A percentile compares a stretch with the other conserved stretches of the same genome.
phyloP scores from a whole-genome alignment of 148 eudicot genomes.

The Vaccinium corymbosum region DNA sequence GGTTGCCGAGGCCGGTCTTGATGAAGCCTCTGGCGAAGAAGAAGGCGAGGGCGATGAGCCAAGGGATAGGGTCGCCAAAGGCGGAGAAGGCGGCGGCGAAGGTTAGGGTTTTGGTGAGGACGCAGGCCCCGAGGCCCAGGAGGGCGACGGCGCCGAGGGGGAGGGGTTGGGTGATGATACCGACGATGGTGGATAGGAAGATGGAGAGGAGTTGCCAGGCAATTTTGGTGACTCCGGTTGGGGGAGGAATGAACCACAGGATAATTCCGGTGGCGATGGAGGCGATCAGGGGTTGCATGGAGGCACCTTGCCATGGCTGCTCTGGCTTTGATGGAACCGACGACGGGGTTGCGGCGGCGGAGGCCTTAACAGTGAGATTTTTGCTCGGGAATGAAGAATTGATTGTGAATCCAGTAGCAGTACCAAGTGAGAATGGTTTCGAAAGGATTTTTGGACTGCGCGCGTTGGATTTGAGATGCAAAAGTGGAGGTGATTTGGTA shows the following conservation, averaged over 20 bases:
- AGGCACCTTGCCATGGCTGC: slow-evolving; percentile 64
- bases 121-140: slow-evolving; percentile 75
- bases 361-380: slow-evolving; percentile 14
- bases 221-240: slow-evolving; percentile 54
- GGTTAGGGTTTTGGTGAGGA: slow-evolving; percentile 73
- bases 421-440: not conserved
- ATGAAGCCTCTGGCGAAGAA: slow-evolving; percentile 94
- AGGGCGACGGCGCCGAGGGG: slow-evolving; percentile 93
- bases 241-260: slow-evolving; percentile 76
- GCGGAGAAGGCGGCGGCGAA: slow-evolving; percentile 95
- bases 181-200: slow-evolving; percentile 80
- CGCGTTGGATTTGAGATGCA: slow-evolving; percentile 19
- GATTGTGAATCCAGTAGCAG: slow-evolving; percentile 7
- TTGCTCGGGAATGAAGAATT: slow-evolving; percentile 1
- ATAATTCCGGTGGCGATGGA: slow-evolving; percentile 67
- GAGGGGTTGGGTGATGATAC: slow-evolving; percentile 82
- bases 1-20: slow-evolving; percentile 82
- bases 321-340: not conserved
- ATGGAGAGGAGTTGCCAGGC: slow-evolving; percentile 88
- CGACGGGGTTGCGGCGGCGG: slow-evolving; percentile 28
- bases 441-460: not conserved
- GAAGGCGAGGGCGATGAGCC: slow-evolving; percentile 90
- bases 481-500: slow-evolving; percentile 14
- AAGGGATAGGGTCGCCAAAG: slow-evolving; percentile 84
- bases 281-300: slow-evolving; percentile 54